A percentile compares a stretch with the other conserved stretches of the same genome.
These are phyloP conservation scores for Penicillium sp. DNA, from an alignment of 2,329 filamentous ascomycete species.

Conservation along the genomic window DNA sequence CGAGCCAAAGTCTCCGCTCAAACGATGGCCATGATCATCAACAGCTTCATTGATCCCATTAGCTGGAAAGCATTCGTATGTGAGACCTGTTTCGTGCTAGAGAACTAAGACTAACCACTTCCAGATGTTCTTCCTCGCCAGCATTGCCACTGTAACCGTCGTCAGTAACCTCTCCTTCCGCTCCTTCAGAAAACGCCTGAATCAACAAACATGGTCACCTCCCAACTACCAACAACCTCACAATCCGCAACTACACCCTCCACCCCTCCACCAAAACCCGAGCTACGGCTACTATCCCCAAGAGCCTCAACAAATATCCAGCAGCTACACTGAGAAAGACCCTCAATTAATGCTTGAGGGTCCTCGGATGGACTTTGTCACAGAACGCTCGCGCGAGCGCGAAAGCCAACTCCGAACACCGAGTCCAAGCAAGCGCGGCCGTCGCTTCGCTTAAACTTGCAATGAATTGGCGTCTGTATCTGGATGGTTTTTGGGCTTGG, in stretches of 20 bases:
- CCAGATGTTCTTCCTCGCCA: constrained; percentile 40
- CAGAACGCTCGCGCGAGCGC: constrained; percentile 31
- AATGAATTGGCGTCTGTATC: constrained; percentile 2
- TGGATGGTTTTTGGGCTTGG: not conserved
- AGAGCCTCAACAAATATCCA: constrained; percentile 15
- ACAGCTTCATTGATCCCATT: constrained; percentile 87
- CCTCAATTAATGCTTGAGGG: constrained; percentile 32
- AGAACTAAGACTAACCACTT: constrained; percentile 14
- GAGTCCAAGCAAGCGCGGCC: constrained; percentile 35
- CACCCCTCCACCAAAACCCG: constrained; percentile 29
- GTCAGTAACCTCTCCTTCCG: constrained; percentile 61
- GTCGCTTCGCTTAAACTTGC: constrained; percentile 9
- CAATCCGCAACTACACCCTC: constrained; percentile 1
- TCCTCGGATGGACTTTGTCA: constrained; percentile 31
- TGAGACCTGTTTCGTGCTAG: constrained; percentile 1
- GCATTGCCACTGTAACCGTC: constrained; percentile 51
- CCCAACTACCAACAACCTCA: constrained; percentile 1
- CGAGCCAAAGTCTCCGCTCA: constrained; percentile 77
- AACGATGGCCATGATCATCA: constrained; percentile 89
- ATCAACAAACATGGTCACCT: constrained; percentile 29
- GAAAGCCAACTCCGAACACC: constrained; percentile 36
- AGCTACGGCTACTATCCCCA: constrained; percentile 26
- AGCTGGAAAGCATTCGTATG: constrained; percentile 75
- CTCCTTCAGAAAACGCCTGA: constrained; percentile 45
- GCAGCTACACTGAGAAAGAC: constrained; percentile 25